Percentiles rank a stretch among this genome's conserved stretches.
Evolutionary conservation across 371 early-diverging fungal genomes (phyloP).

Genomic region (Mortierella sp.): DNA sequence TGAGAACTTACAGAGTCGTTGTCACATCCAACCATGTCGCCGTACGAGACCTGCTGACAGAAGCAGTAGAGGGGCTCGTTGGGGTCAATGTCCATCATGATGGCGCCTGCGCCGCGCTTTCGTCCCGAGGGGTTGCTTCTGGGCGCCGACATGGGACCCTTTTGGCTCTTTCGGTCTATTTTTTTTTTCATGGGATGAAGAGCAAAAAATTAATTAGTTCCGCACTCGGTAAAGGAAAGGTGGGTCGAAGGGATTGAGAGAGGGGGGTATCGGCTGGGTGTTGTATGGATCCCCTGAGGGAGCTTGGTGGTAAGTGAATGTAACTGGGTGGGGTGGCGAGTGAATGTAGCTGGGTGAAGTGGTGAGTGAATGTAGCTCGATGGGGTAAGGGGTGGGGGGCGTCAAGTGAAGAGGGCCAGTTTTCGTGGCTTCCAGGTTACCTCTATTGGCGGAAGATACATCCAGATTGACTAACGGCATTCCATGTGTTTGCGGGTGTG

Average conservation of each 20-base stretch:
- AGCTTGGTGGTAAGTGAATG: background rate
- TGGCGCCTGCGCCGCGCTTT: conserved; percentile 40
- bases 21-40: conserved; percentile 98
- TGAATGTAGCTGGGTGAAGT: too few species aligned
- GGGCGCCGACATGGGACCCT: conserved; percentile 45
- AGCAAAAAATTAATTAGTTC: background rate
- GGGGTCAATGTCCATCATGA: conserved; percentile 85
- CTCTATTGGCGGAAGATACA: conserved; percentile 37
- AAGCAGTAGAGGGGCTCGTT: conserved; percentile 96
- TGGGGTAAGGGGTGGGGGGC: background rate
- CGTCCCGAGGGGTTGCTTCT: conserved; percentile 48
- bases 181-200: background rate
- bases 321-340: background rate
- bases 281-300: background rate
- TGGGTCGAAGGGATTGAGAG: background rate
- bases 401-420: background rate
- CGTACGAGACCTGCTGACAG: conserved; percentile 95
- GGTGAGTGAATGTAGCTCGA: background rate
- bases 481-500: background rate
- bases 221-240: background rate
- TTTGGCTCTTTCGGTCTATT: conserved; percentile 53
- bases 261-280: background rate
- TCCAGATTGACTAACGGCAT: conserved; percentile 21
- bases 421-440: conserved; percentile 12
- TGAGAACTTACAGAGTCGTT: conserved; percentile 79